Evolutionary conservation across 352 stramenopile species (phyloP).

Genomic region (Halophytophthora batemanensis): DNA sequence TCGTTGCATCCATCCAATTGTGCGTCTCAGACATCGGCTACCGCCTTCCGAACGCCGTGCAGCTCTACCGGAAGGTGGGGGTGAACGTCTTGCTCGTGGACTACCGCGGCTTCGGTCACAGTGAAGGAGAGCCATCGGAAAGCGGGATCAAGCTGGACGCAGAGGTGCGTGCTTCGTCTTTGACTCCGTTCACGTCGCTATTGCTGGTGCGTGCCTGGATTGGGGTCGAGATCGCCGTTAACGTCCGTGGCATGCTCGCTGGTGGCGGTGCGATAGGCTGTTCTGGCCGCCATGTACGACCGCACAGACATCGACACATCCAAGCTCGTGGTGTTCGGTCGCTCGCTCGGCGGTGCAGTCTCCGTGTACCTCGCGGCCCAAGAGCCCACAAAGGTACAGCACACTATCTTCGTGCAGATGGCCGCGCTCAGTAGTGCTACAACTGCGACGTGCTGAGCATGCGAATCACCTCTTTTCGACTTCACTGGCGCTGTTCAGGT

Average conservation of each 20-base stretch:
- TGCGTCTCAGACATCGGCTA: slow-evolving; percentile 87
- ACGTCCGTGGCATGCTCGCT: too few relatives aligned
- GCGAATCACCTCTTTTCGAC: slow-evolving; percentile 2
- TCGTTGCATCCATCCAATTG: neutral
- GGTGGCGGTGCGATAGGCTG: slow-evolving; percentile 37
- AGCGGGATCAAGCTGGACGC: slow-evolving; percentile 91
- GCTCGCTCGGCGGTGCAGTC: slow-evolving; percentile 90
- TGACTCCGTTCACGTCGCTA: too few relatives aligned
- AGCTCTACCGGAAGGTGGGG: slow-evolving; percentile 86
- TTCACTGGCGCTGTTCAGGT: slow-evolving; percentile 37
- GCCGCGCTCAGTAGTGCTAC: neutral
- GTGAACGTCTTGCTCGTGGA: slow-evolving; percentile 93
- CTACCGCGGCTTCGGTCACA: slow-evolving; percentile 93
- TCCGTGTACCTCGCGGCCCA: slow-evolving; percentile 89
- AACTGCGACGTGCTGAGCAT: neutral
- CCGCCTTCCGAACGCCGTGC: slow-evolving; percentile 89
- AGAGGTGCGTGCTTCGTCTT: slow-evolving; percentile 58
- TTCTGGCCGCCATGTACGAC: slow-evolving; percentile 70
- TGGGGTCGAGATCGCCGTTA: too few relatives aligned
- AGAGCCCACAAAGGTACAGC: slow-evolving; percentile 51
- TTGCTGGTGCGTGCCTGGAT: too few relatives aligned
- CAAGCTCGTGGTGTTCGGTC: slow-evolving; percentile 91
- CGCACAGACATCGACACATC: slow-evolving; percentile 78
- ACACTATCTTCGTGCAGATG: too few relatives aligned
- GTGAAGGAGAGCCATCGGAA: slow-evolving; percentile 83